Evolutionary conservation across 148 eudicot genomes (phyloP), one percentile per base, ranked within the genome.

Genomic region (Spergularia marina): DNA sequence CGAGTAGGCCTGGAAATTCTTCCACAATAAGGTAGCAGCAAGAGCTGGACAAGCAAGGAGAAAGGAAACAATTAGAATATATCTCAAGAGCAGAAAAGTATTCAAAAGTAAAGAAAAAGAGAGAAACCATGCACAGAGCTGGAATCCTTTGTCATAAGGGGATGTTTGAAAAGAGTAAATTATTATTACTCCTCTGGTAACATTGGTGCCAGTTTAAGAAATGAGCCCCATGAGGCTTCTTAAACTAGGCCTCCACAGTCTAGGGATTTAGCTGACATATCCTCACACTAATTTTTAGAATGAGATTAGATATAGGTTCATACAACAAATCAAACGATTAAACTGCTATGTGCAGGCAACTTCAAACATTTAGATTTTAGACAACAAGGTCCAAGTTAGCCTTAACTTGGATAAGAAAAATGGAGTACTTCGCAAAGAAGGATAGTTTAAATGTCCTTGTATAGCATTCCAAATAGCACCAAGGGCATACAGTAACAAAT

Each of bases 11-110:
- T 77, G 80, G 63, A 85, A 79, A 72, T 74, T 86, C 84, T 78
- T 94, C 93, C 93, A 87, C 34, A 88, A 77, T 56, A 94, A 80
- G 51, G 81, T 68, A 3, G 83, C 84, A 10, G 91, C 83, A 60
- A 94, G 88, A 76, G 64, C 98, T 91, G 96, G 84, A 87, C 51
- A 20, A 34, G 64, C 58, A 72, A 79, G 44, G 7, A 34, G 20
- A 73, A 61, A 56, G 54, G 40, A 25, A 44, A 40, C 53, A 69
- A 54, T 70, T 69, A 77, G 71, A 68, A 52, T 47, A 12, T 39
- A 40, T 11, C 34, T 40, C 12, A 17, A 40, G 30, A 39, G 14
- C 14, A 12, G 52, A 58, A 73, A 9, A 49, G 41, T 12, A n/a
- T 9, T 9, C 5, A 53, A 23, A 12, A n/a, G n/a, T 49, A 0